These are phyloP conservation scores for Populus alba DNA, from an alignment of 345 rosid genomes.

Conservation along the genomic window DNA sequence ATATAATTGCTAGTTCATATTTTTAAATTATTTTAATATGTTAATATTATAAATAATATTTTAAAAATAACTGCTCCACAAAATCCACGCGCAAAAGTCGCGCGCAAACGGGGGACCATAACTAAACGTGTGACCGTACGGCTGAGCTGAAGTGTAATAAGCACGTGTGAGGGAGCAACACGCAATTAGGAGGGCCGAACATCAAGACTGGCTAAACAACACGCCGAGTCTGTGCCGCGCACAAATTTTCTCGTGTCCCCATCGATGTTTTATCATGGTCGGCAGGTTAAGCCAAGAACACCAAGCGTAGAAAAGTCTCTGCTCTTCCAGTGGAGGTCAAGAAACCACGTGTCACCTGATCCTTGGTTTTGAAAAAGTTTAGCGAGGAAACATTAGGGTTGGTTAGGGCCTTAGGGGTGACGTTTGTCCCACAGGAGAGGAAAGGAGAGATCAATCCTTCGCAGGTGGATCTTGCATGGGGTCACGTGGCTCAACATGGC, in stretches of 20 bases:
- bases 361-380: neutral
- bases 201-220: neutral
- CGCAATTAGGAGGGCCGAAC: neutral
- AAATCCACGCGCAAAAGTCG: no score
- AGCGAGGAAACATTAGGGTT: neutral
- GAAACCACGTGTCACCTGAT: slow-evolving; percentile 11
- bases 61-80: no score
- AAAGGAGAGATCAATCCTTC: neutral
- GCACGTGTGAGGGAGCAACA: neutral
- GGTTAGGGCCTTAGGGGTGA: neutral
- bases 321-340: neutral
- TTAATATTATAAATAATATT: no score
- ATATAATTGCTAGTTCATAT: no score
- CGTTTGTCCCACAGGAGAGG: neutral
- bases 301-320: neutral
- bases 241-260: neutral
- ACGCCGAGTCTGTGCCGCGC: neutral
- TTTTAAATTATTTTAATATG: no score
- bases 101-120: no score
- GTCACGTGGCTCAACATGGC: neutral
- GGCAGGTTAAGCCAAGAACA: neutral
- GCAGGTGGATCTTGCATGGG: slow-evolving; percentile 4
- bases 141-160: no score
- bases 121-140: no score
- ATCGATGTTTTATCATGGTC: neutral